A percentile compares a stretch with the other conserved stretches of the same genome.
Conservation (phyloP, 1,284 basidiomycete species). For the Irpex rosettiformis region DNA sequence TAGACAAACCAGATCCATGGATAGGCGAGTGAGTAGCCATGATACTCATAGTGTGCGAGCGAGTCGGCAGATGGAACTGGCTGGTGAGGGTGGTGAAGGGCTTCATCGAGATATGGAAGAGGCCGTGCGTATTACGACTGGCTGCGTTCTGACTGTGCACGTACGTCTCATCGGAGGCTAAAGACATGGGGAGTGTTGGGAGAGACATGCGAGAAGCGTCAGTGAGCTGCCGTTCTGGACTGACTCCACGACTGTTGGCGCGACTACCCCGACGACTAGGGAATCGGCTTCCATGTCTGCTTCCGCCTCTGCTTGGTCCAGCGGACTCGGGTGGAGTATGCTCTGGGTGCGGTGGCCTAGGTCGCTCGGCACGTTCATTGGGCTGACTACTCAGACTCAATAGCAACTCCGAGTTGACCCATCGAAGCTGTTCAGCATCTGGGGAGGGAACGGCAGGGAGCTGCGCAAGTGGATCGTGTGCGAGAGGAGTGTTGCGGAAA, state of each 20-base stretch:
- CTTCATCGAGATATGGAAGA: constrained; percentile 63
- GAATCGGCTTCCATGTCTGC: constrained; percentile 28
- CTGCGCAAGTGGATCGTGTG: constrained; percentile 20
- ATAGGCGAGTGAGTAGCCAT: constrained; percentile 15
- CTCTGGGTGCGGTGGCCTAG: constrained; percentile 14
- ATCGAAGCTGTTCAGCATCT: constrained; percentile 51
- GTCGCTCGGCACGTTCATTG: constrained; percentile 23
- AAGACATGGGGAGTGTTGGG: neutral
- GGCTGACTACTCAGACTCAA: constrained; percentile 51
- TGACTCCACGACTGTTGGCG: constrained; percentile 39
- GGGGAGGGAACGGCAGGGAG: constrained; percentile 27
- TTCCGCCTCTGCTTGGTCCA: constrained; percentile 15
- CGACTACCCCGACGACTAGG: constrained; percentile 35
- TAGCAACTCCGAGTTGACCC: constrained; percentile 80
- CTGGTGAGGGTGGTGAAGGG: constrained; percentile 45
- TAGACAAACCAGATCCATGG: constrained; percentile 12
- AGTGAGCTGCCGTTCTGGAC: constrained; percentile 39
- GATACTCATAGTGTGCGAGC: constrained; percentile 34
- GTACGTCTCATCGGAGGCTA: constrained; percentile 35
- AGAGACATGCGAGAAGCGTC: constrained; percentile 7
- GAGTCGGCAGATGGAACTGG: constrained; percentile 32
- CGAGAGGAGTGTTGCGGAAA: constrained; percentile 18
- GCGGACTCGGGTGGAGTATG: constrained; percentile 23
- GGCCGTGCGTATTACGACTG: constrained; percentile 45
- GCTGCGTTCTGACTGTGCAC: constrained; percentile 47